phyloP scores from a whole-genome alignment of 352 stramenopile genomes.

The Pythium sukuiense region DNA sequence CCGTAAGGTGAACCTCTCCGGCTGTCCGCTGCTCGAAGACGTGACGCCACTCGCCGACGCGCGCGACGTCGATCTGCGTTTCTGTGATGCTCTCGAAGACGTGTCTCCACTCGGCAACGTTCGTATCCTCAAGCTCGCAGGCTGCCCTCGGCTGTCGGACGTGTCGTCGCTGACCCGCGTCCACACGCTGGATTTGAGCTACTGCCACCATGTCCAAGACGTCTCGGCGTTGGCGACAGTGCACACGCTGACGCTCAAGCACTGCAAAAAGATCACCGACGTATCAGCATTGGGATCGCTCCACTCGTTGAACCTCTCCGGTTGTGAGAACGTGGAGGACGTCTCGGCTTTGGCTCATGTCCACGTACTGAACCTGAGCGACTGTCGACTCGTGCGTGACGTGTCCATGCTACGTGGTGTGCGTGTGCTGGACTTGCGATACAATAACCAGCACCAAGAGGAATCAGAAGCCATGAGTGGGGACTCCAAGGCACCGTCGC shows the following conservation, averaged over 20 bases:
- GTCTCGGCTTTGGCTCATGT: conserved; percentile 45
- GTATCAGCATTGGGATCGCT: conserved; percentile 44
- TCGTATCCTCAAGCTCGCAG: conserved; percentile 58
- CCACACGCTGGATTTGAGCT: conserved; percentile 62
- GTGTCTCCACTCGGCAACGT: conserved; percentile 34
- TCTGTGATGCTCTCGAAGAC: conserved; percentile 66
- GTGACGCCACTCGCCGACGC: conserved; percentile 37
- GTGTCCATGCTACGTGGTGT: conserved; percentile 59
- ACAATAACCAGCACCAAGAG: conserved; percentile 36
- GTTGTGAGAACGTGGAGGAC: conserved; percentile 47
- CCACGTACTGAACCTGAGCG: conserved; percentile 62
- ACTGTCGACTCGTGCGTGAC: conserved; percentile 50
- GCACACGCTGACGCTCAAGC: conserved; percentile 62
- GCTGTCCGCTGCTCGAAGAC: conserved; percentile 51
- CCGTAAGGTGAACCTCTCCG: conserved; percentile 51
- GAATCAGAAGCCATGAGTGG: background rate
- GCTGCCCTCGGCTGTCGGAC: conserved; percentile 46
- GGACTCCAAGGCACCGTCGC: conserved; percentile 25
- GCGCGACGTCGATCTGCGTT: conserved; percentile 57
- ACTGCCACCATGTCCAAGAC: conserved; percentile 53
- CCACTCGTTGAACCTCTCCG: conserved; percentile 62
- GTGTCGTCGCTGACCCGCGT: conserved; percentile 49
- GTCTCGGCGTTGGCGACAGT: conserved; percentile 46
- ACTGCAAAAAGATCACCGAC: conserved; percentile 48
- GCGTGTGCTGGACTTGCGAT: conserved; percentile 59